phyloP scores from a whole-genome alignment of 345 rosid species.

The Jatropha curcas region DNA sequence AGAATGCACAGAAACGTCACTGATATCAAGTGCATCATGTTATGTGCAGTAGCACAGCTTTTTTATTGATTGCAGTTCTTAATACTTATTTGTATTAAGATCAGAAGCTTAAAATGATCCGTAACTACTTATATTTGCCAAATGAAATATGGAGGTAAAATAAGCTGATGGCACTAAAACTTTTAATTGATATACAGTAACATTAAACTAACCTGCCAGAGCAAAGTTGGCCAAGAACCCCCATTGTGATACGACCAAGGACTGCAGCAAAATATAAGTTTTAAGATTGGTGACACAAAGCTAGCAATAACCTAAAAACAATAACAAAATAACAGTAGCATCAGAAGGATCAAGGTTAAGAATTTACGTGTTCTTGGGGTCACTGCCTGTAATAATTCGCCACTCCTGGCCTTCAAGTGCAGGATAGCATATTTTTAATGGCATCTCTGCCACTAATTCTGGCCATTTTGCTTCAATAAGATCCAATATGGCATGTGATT shows the following conservation, averaged over 20 bases:
- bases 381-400: slow-evolving; percentile 83
- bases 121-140: neutral
- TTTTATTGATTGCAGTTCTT: neutral
- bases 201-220: slow-evolving; percentile 81
- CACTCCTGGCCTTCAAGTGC: slow-evolving; percentile 88
- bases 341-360: slow-evolving; percentile 13
- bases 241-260: slow-evolving; percentile 98
- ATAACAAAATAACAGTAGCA: slow-evolving; percentile 1
- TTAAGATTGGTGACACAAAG: slow-evolving; percentile 6
- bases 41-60: neutral
- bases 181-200: slow-evolving; percentile 4
- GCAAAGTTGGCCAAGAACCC: slow-evolving; percentile 93
- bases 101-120: neutral
- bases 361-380: slow-evolving; percentile 86
- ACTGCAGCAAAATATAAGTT: slow-evolving; percentile 47
- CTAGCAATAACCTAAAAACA: slow-evolving; percentile 2
- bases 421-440: slow-evolving; percentile 79
- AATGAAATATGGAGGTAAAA: neutral
- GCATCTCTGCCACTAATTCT: slow-evolving; percentile 84
- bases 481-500: slow-evolving; percentile 89
- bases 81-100: neutral
- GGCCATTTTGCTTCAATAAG: slow-evolving; percentile 81
- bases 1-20: neutral
- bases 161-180: neutral
- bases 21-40: neutral